These are phyloP conservation scores for Paxillus rubicundulus DNA, from an alignment of 768 basidiomycete species.

Conservation along the genomic window DNA sequence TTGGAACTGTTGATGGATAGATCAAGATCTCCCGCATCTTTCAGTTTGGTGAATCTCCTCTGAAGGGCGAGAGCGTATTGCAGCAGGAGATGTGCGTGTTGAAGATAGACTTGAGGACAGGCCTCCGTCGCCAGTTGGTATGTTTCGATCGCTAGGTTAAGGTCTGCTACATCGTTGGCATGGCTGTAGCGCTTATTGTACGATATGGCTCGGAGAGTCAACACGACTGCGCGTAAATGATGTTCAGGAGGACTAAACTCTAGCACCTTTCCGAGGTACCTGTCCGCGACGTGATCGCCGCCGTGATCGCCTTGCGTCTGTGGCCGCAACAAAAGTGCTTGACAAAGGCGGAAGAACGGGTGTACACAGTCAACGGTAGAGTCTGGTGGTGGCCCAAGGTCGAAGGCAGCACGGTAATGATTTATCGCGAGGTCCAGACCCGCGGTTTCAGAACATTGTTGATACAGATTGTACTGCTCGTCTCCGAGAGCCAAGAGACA, in stretches of 20 bases:
- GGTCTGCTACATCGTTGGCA: conserved; percentile 12
- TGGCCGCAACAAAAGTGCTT: neutral
- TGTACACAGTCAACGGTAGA: conserved; percentile 1
- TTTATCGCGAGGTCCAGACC: conserved; percentile 10
- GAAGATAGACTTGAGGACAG: conserved; percentile 7
- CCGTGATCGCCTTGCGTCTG: neutral
- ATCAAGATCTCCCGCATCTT: conserved; percentile 18
- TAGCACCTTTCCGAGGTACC: conserved; percentile 11
- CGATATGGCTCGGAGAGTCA: conserved; percentile 11
- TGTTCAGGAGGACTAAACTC: conserved; percentile 5
- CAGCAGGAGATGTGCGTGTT: conserved; percentile 9
- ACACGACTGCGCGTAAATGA: conserved; percentile 7
- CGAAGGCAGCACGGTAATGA: conserved; percentile 17
- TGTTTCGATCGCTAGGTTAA: conserved; percentile 11
- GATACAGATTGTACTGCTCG: conserved; percentile 7
- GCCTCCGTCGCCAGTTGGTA: conserved; percentile 4
- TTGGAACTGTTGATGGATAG: conserved; percentile 14
- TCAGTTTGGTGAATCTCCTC: conserved; percentile 8
- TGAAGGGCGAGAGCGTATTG: conserved; percentile 21
- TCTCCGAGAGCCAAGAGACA: conserved; percentile 10
- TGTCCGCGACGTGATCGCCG: neutral
- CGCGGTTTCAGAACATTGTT: neutral
- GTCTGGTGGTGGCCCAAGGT: conserved; percentile 10
- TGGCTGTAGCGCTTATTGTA: conserved; percentile 9
- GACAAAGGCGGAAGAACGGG: conserved; percentile 12